Evolutionary conservation across 2,329 filamentous ascomycete species (phyloP), one percentile per base, ranked within the genome.

Genomic region (Monosporascus ibericus): DNA sequence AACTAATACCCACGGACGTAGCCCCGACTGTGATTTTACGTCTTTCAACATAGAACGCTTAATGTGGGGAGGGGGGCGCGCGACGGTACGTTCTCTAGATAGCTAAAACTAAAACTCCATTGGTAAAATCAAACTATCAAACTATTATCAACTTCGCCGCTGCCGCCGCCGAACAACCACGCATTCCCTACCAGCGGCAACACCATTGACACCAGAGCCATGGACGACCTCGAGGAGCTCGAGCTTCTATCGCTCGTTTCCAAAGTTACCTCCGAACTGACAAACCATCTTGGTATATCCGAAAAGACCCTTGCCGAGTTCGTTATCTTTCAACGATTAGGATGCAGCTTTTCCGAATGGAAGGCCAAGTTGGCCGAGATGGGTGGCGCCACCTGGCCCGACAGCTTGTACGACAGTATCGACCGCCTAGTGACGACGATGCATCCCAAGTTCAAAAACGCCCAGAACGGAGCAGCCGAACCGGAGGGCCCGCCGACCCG

Each of bases 261-360:
- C 48, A 96, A 92, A 70, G 90, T 99, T 62, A 91, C 91, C 15
- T 92, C 88, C 18, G 94, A 99, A 72, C 79, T 99, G n/a, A 50
- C 87, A 95, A 99, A 99, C 66, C 90, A 99, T 72, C 73, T 97
- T 54, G 90, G 92, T 52, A 84, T 96, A 63, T 88, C 82, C 68
- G 92, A 99, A 73, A 96, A 95, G 72, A 96, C 90, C 5, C 84
- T 99, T 25, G 92, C 94, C 61, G 94, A 99, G 71, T 99, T 96
- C 67, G 84, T 99, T 64, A 96, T 99, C 66, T 88, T 88, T 56
- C 88, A 96, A 68, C 90, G 95, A 63, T 72, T 87, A 68, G 82
- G 92, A 79, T 88, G 85, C 74, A 79, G 77, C 49, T 76, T 89
- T 52, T 71, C 79, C 49, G 85, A 88, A 27, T 99, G 97, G 75